A percentile compares a stretch with the other conserved stretches of the same genome.
Evolutionary conservation across 768 basidiomycete species (phyloP).

Genomic region (Boletus vermiculosoides): DNA sequence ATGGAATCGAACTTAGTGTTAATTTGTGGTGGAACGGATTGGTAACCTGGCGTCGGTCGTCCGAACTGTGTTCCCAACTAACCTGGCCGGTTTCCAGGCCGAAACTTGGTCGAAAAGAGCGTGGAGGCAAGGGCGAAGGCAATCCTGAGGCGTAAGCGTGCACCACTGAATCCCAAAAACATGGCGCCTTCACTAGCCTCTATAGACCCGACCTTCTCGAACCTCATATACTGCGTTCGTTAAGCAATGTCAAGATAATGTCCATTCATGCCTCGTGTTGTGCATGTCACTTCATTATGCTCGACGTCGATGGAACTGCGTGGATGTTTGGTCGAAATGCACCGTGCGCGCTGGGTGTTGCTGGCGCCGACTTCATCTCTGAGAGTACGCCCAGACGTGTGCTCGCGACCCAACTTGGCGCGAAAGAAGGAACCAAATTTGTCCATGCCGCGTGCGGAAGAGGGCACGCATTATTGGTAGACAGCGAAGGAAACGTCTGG

Average conservation of each 20-base stretch:
- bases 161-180: background rate
- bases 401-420: slow-evolving; percentile 60
- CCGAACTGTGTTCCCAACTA: slow-evolving; percentile 1
- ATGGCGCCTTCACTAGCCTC: slow-evolving; percentile 1
- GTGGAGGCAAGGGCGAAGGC: slow-evolving; percentile 46
- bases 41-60: slow-evolving; percentile 42
- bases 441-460: slow-evolving; percentile 83
- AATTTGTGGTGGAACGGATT: slow-evolving; percentile 85
- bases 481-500: slow-evolving; percentile 81
- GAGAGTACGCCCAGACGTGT: slow-evolving; percentile 72
- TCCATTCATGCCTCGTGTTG: slow-evolving; percentile 76
- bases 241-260: slow-evolving; percentile 72
- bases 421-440: slow-evolving; percentile 54
- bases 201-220: slow-evolving; percentile 80
- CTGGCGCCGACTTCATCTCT: slow-evolving; percentile 56
- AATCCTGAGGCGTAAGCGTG: slow-evolving; percentile 36
- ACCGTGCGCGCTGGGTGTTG: slow-evolving; percentile 61
- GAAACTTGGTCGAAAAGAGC: slow-evolving; percentile 73
- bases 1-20: slow-evolving; percentile 50
- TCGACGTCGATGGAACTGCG: slow-evolving; percentile 76
- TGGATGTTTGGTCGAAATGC: slow-evolving; percentile 91
- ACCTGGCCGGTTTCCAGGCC: slow-evolving; percentile 48
- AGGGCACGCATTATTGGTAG: slow-evolving; percentile 80
- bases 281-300: slow-evolving; percentile 71
- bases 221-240: slow-evolving; percentile 86